phyloP scores from a whole-genome alignment of 306 rosid species.

The Gynostemma pentaphyllum region DNA sequence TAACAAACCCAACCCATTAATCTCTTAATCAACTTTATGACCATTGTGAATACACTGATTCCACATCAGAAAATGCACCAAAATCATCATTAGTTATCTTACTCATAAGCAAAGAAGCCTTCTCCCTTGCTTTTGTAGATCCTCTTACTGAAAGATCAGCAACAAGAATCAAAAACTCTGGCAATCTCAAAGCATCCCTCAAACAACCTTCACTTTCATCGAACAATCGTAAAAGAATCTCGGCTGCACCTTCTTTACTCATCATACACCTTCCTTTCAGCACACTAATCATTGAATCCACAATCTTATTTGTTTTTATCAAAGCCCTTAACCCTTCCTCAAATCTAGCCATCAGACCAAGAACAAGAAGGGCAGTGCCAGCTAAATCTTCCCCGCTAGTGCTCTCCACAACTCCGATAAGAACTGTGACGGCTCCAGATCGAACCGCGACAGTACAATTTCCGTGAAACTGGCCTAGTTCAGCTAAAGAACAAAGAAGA shows the following conservation, averaged over 20 bases:
- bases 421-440: slow-evolving; percentile 38
- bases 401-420: slow-evolving; percentile 32
- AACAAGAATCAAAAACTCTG: slow-evolving; percentile 32
- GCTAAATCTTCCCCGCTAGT: slow-evolving; percentile 33
- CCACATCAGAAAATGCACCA: slow-evolving; percentile 18
- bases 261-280: slow-evolving; percentile 54
- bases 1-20: no score
- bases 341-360: slow-evolving; percentile 54
- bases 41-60: slow-evolving; percentile 3
- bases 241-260: slow-evolving; percentile 75
- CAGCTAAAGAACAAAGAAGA: slow-evolving; percentile 51
- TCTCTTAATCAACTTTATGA: background rate
- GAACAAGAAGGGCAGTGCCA: slow-evolving; percentile 45
- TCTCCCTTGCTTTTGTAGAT: slow-evolving; percentile 46
- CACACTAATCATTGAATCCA: slow-evolving; percentile 36
- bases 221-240: slow-evolving; percentile 55
- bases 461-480: slow-evolving; percentile 72
- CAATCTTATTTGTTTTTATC: slow-evolving; percentile 30
- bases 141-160: slow-evolving; percentile 80
- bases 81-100: slow-evolving; percentile 33
- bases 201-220: slow-evolving; percentile 51
- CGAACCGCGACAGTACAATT: slow-evolving; percentile 69
- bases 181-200: slow-evolving; percentile 38
- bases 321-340: slow-evolving; percentile 57
- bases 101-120: slow-evolving; percentile 47